A percentile compares a stretch with the other conserved stretches of the same genome.
Evolutionary conservation across 208 protist species (phyloP).

Genomic region (Plasmodiophora brassicae): DNA sequence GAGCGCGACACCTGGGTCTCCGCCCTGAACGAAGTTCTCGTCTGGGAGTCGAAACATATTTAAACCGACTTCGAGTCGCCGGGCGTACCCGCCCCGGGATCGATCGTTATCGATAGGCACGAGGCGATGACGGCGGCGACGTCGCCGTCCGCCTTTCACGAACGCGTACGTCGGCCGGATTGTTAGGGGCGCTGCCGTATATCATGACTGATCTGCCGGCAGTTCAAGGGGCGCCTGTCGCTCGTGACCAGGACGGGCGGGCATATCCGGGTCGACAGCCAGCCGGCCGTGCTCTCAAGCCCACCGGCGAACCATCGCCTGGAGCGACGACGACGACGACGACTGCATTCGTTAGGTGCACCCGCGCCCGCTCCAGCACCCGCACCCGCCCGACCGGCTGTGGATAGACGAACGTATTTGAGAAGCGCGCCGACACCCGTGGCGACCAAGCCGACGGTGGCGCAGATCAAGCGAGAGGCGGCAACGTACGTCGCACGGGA

Average conservation of each 20-base stretch:
- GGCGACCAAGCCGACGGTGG: too few relatives aligned
- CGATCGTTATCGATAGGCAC: too few relatives aligned
- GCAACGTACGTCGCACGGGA: too few relatives aligned
- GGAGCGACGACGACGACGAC: too few relatives aligned
- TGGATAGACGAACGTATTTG: too few relatives aligned
- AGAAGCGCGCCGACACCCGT: too few relatives aligned
- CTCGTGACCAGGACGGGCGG: background rate
- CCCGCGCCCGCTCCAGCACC: too few relatives aligned
- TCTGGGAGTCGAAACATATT: background rate
- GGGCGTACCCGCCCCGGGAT: background rate
- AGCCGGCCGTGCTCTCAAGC: background rate
- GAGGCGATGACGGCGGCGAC: too few relatives aligned
- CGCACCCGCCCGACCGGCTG: too few relatives aligned
- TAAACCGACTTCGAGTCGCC: background rate
- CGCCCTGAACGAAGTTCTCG: background rate
- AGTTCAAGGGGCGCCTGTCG: conserved; percentile 5
- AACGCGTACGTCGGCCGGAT: background rate
- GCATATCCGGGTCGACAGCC: background rate
- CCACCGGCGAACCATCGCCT: too few relatives aligned
- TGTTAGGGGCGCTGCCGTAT: background rate
- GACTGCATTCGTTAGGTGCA: too few relatives aligned
- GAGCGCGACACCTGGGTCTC: background rate
- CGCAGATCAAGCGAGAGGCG: too few relatives aligned
- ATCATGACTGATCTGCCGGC: background rate
- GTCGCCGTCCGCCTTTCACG: conserved; percentile 2